Percentiles rank a stretch among this genome's conserved stretches.
These are phyloP conservation scores for Vaccinium vitisidaea DNA, from an alignment of 148 eudicot genomes.

Conservation along the genomic window DNA sequence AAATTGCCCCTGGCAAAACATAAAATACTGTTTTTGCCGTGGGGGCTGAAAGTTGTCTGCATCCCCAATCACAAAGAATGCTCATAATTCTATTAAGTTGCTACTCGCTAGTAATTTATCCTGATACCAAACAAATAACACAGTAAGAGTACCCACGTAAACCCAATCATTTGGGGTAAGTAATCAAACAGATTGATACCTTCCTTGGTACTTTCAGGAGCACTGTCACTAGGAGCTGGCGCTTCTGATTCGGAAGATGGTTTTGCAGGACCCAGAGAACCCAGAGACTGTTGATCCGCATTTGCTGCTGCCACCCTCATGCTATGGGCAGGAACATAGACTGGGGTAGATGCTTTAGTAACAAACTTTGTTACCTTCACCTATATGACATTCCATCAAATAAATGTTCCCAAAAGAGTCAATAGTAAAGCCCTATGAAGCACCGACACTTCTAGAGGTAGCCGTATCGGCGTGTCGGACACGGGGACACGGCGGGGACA, in stretches of 20 bases:
- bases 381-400: conserved; percentile 28
- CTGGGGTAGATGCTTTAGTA: conserved; percentile 29
- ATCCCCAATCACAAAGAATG: neutral
- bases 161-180: neutral
- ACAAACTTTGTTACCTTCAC: conserved; percentile 51
- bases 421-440: conserved; percentile 22
- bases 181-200: conserved; percentile 44
- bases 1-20: no score
- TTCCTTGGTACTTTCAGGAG: conserved; percentile 39
- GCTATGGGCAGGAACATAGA: conserved; percentile 35
- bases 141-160: neutral
- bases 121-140: neutral
- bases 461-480: no score
- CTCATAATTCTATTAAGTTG: neutral
- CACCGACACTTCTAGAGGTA: no score
- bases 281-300: conserved; percentile 30
- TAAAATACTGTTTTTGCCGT: no score
- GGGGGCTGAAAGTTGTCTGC: no score
- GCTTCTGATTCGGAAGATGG: conserved; percentile 25
- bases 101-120: neutral
- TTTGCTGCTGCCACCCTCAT: conserved; percentile 42
- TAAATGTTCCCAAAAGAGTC: neutral
- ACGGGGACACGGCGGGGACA: no score
- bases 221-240: conserved; percentile 16
- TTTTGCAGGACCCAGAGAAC: conserved; percentile 29